phyloP scores from a whole-genome alignment of 805 yeast genomes.

The Candida xiaguanensis region DNA sequence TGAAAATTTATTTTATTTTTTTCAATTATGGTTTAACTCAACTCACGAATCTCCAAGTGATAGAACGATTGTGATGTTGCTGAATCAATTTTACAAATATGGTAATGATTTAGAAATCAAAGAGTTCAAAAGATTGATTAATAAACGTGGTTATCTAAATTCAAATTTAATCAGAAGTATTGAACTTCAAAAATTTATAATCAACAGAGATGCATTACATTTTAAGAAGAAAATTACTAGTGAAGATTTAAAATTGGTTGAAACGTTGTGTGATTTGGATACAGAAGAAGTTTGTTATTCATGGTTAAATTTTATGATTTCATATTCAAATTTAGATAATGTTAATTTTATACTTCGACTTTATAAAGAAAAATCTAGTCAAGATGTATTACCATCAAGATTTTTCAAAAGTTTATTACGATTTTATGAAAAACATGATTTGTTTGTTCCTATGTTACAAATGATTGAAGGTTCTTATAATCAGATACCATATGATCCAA shows the following conservation, averaged over 20 bases:
- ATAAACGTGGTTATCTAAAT: slow-evolving; percentile 16
- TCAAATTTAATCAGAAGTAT: slow-evolving; percentile 23
- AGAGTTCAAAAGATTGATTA: slow-evolving; percentile 17
- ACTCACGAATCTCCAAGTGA: slow-evolving; percentile 22
- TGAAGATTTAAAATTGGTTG: slow-evolving; percentile 21
- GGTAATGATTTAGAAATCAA: slow-evolving; percentile 26
- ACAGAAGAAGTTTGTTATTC: slow-evolving; percentile 24
- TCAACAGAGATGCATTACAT: slow-evolving; percentile 20
- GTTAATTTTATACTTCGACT: slow-evolving; percentile 19
- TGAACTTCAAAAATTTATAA: slow-evolving; percentile 22
- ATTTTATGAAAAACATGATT: slow-evolving; percentile 22
- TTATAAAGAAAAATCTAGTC: slow-evolving; percentile 21
- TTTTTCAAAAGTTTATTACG: slow-evolving; percentile 22
- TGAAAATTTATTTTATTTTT: slow-evolving; percentile 22
- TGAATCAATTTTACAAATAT: slow-evolving; percentile 25
- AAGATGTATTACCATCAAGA: slow-evolving; percentile 16
- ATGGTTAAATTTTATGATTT: slow-evolving; percentile 25
- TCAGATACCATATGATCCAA: slow-evolving; percentile 18
- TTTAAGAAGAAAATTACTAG: slow-evolving; percentile 22
- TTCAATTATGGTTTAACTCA: slow-evolving; percentile 25
- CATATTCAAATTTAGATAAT: slow-evolving; percentile 23
- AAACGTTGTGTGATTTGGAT: slow-evolving; percentile 13
- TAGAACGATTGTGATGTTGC: slow-evolving; percentile 21
- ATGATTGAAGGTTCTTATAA: slow-evolving; percentile 17
- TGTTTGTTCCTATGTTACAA: slow-evolving; percentile 26